Evolutionary conservation across 1,284 basidiomycete species (phyloP).

Genomic region (Exobasidium cylindrosporum): DNA sequence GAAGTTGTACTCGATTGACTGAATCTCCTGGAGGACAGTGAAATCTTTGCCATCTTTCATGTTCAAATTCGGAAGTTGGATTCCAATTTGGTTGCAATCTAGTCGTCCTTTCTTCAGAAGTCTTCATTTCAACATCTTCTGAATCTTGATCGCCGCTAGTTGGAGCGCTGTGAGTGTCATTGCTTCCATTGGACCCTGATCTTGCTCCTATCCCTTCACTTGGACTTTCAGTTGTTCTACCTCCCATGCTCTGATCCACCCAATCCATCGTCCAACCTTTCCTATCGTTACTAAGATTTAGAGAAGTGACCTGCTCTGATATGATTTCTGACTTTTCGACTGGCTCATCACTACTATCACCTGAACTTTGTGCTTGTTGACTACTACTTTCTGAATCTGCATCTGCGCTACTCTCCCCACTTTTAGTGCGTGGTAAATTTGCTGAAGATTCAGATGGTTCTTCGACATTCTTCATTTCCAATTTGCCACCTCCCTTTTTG

Average conservation of each 20-base stretch:
- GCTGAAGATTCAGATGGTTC: slow-evolving; percentile 33
- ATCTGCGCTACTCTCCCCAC: slow-evolving; percentile 6
- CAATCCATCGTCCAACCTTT: not conserved
- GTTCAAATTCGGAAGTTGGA: slow-evolving; percentile 20
- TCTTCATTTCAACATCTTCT: not conserved
- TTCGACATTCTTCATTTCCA: slow-evolving; percentile 14
- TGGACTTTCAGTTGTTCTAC: not conserved
- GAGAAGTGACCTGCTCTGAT: not conserved
- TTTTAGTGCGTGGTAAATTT: slow-evolving; percentile 18
- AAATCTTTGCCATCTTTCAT: slow-evolving; percentile 36
- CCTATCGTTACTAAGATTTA: not conserved
- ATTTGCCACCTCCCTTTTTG: too few species aligned
- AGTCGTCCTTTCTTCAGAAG: not conserved
- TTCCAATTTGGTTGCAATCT: not conserved
- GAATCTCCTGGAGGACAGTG: slow-evolving; percentile 25
- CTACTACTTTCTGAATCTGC: not conserved
- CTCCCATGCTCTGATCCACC: not conserved
- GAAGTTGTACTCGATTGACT: slow-evolving; percentile 4
- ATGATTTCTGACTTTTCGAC: too few species aligned
- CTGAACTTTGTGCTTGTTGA: not conserved
- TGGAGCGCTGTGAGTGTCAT: not conserved
- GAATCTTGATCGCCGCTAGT: not conserved
- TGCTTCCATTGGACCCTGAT: not conserved
- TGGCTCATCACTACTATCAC: not conserved
- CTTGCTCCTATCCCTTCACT: not conserved